phyloP scores from a whole-genome alignment of 1,284 basidiomycete species.

The Ustilago vetiveriae region DNA sequence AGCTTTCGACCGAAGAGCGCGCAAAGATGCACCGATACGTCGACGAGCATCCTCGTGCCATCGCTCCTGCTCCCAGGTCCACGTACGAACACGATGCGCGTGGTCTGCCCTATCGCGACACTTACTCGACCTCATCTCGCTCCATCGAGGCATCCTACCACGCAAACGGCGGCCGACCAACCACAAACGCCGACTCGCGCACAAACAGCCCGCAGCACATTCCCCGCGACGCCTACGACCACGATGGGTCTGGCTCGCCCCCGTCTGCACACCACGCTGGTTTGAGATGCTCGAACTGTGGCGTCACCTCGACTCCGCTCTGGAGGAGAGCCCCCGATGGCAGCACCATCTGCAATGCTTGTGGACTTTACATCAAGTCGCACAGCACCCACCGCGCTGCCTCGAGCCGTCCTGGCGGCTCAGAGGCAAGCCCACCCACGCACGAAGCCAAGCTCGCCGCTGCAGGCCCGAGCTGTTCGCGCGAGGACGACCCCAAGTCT shows the following conservation, averaged over 20 bases:
- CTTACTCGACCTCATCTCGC: conserved; percentile 7
- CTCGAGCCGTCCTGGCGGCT: conserved; percentile 19
- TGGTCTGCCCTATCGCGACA: conserved; percentile 12
- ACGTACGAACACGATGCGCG: conserved; percentile 28
- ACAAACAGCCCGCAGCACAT: conserved; percentile 26
- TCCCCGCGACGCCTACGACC: conserved; percentile 17
- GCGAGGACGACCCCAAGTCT: conserved; percentile 39
- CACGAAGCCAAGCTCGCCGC: conserved; percentile 14
- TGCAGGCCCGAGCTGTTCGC: conserved; percentile 13
- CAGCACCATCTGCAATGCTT: conserved; percentile 88
- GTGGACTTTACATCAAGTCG: conserved; percentile 55
- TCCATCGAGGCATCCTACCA: conserved; percentile 22
- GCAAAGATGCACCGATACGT: conserved; percentile 27
- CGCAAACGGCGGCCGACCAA: conserved; percentile 15
- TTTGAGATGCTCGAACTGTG: conserved; percentile 79
- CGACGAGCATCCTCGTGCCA: conserved; percentile 30
- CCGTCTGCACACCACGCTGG: conserved; percentile 32
- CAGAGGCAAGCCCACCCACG: conserved; percentile 30
- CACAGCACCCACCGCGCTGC: conserved; percentile 45
- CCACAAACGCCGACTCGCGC: conserved; percentile 16
- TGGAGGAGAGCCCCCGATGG: conserved; percentile 89
- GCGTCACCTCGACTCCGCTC: conserved; percentile 85
- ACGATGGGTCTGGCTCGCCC: conserved; percentile 29
- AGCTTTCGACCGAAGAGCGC: conserved; percentile 31
- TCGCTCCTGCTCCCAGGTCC: conserved; percentile 25